phyloP scores from a whole-genome alignment of 306 rosid genomes.

The Begonia masoniana region DNA sequence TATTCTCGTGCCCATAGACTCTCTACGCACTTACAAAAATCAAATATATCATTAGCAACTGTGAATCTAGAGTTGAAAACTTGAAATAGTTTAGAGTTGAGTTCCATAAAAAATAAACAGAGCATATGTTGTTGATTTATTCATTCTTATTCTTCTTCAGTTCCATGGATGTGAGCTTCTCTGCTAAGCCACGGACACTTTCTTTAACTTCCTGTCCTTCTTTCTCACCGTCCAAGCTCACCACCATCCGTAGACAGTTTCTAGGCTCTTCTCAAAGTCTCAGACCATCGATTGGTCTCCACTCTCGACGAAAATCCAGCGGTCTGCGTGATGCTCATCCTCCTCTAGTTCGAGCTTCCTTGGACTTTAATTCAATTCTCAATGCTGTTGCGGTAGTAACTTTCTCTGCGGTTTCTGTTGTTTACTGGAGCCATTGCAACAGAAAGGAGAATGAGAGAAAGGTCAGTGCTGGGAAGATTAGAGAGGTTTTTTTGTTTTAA shows the following conservation, averaged over 20 bases:
- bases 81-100: too few species aligned
- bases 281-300: constrained; percentile 31
- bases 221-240: constrained; percentile 21
- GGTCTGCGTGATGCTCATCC: constrained; percentile 20
- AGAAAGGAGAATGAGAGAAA: constrained; percentile 32
- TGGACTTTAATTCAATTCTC: constrained; percentile 32
- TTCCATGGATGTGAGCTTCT: constrained; percentile 54
- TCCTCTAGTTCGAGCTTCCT: constrained; percentile 45
- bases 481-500: background rate
- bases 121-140: background rate
- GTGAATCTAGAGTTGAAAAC: too few species aligned
- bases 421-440: constrained; percentile 32
- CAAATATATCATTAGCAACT: too few species aligned
- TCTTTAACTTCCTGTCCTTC: constrained; percentile 23
- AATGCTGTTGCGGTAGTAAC: constrained; percentile 45
- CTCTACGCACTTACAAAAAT: too few species aligned
- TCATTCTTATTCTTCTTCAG: background rate
- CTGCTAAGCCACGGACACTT: constrained; percentile 30
- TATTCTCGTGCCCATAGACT: background rate
- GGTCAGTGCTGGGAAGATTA: constrained; percentile 14
- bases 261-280: constrained; percentile 43
- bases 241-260: constrained; percentile 35
- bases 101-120: too few species aligned
- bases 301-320: constrained; percentile 15
- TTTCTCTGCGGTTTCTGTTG: constrained; percentile 51